Conservation (phyloP, 257 asterid genomes). For the Petrea volubilis region DNA sequence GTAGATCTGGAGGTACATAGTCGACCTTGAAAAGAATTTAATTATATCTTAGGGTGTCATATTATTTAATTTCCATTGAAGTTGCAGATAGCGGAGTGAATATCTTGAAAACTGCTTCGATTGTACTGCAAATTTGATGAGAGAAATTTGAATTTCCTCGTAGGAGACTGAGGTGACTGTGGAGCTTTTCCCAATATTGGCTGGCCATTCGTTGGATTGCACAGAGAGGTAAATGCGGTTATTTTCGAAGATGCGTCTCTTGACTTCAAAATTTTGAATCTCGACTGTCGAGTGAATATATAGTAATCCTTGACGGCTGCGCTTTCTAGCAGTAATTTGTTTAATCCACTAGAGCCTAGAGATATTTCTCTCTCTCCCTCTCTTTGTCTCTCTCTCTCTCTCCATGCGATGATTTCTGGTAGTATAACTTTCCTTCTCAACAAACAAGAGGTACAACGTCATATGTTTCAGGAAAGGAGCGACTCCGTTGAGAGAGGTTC, state of each 20-base stretch:
- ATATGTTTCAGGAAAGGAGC: conserved; percentile 40
- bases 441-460: conserved; percentile 3
- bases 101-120: conserved; percentile 17
- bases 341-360: conserved; percentile 3
- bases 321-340: conserved; percentile 16
- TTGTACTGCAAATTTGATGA: background rate
- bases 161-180: conserved; percentile 39
- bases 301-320: conserved; percentile 19
- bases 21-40: conserved; percentile 2
- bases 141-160: conserved; percentile 32
- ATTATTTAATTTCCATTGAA: conserved; percentile 21
- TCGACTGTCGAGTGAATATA: conserved; percentile 16
- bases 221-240: conserved; percentile 39
- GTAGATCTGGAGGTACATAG: conserved; percentile 66
- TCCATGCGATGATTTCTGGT: conserved; percentile 15
- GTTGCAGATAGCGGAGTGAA: conserved; percentile 24
- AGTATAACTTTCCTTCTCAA: conserved; percentile 21
- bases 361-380: background rate
- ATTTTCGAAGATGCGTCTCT: conserved; percentile 17
- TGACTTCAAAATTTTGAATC: conserved; percentile 42
- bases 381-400: conserved; percentile 4
- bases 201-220: conserved; percentile 31
- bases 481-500: conserved; percentile 37
- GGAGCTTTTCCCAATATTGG: conserved; percentile 31
- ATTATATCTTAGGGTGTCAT: background rate